Evolutionary conservation across 371 early-diverging fungal species (phyloP).

Genomic region (Mucor piriformis): DNA sequence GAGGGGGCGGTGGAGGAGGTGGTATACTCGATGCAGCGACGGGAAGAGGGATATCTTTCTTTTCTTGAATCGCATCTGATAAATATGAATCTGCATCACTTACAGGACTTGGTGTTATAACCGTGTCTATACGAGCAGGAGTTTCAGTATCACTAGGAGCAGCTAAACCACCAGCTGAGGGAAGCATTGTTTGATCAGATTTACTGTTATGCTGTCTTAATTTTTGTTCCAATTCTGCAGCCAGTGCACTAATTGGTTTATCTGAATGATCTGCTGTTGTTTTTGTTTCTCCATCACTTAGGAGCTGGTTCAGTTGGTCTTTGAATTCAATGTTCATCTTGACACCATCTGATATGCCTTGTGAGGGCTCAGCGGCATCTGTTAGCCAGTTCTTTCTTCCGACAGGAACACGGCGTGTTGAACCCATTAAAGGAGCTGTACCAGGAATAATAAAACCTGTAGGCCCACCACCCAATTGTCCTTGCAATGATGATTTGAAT

Average conservation of each 20-base stretch:
- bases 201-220: slow-evolving; percentile 20
- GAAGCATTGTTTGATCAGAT: neutral
- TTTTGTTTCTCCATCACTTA: neutral
- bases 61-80: neutral
- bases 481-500: slow-evolving; percentile 41
- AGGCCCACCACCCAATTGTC: slow-evolving; percentile 38
- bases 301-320: slow-evolving; percentile 21
- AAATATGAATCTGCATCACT: neutral
- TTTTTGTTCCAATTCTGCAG: slow-evolving; percentile 40
- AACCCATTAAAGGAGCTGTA: slow-evolving; percentile 45
- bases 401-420: slow-evolving; percentile 36
- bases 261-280: slow-evolving; percentile 24
- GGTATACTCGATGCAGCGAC: slow-evolving; percentile 23
- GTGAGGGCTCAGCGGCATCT: neutral
- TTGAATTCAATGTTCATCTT: slow-evolving; percentile 22
- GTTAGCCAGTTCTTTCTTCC: slow-evolving; percentile 22
- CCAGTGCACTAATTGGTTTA: slow-evolving; percentile 41
- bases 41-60: neutral
- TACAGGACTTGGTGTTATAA: neutral
- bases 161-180: neutral
- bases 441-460: slow-evolving; percentile 50
- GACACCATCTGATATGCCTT: slow-evolving; percentile 14
- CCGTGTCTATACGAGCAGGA: neutral
- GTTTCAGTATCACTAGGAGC: neutral
- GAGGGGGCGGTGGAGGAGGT: slow-evolving; percentile 24